Conservation (phyloP, 2,329 filamentous ascomycete species). For the Sporothrix phasma region DNA sequence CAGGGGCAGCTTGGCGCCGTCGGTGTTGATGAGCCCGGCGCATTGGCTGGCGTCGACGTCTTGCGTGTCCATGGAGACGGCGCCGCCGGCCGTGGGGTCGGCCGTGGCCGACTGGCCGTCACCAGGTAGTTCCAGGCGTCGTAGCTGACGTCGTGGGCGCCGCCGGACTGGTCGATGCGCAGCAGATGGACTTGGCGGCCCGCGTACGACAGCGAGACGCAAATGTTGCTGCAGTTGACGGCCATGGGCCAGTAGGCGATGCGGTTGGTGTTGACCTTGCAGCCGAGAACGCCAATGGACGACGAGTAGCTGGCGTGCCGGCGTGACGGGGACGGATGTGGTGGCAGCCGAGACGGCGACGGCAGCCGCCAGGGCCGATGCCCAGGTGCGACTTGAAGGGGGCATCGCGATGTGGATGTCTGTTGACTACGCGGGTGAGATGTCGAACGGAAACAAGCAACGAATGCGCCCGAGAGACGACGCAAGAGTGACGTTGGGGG, state of each 20-base stretch:
- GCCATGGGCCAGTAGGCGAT: constrained; percentile 48
- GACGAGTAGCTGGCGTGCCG: constrained; percentile 47
- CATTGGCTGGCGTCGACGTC: constrained; percentile 37
- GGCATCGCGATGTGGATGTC: constrained; percentile 2
- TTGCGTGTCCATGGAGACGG: constrained; percentile 37
- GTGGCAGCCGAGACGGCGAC: constrained; percentile 1
- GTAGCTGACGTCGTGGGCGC: constrained; percentile 49
- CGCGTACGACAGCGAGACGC: constrained; percentile 40
- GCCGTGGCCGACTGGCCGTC: constrained; percentile 38
- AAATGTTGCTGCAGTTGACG: constrained; percentile 45
- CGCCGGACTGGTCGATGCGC: constrained; percentile 44
- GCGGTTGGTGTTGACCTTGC: constrained; percentile 49
- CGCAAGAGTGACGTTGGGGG: no score
- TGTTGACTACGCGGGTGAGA: no score
- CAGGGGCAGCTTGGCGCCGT: constrained; percentile 24
- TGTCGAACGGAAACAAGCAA: no score
- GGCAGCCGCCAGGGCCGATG: background rate
- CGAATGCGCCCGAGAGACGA: no score
- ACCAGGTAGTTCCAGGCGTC: constrained; percentile 49
- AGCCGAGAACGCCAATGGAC: constrained; percentile 46
- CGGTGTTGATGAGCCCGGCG: constrained; percentile 36
- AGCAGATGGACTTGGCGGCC: constrained; percentile 46
- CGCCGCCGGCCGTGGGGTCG: constrained; percentile 38
- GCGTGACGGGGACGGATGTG: constrained; percentile 33
- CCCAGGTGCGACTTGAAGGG: background rate